phyloP scores from a whole-genome alignment of 179 eudicot species.

The Drosera spatulata region DNA sequence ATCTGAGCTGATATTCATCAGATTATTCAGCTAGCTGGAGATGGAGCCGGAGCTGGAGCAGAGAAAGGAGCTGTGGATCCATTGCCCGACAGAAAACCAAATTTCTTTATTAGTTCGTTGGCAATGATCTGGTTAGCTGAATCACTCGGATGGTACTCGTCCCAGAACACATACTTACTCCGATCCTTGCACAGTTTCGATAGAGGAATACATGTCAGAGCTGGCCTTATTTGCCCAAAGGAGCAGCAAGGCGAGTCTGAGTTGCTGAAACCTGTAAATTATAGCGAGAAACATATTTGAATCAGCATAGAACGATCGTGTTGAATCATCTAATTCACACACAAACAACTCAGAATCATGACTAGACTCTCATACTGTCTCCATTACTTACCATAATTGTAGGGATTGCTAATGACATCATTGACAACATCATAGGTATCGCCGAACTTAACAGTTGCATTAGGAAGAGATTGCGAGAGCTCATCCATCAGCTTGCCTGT shows the following conservation, averaged over 20 bases:
- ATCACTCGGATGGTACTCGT: conserved; percentile 93
- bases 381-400: conserved; percentile 39
- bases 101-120: conserved; percentile 54
- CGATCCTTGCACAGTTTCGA: conserved; percentile 71
- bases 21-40: background rate
- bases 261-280: conserved; percentile 49
- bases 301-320: background rate
- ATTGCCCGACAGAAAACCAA: conserved; percentile 33
- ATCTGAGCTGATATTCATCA: too few species aligned
- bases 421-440: conserved; percentile 91
- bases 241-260: conserved; percentile 91
- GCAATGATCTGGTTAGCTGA: conserved; percentile 70
- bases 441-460: conserved; percentile 54
- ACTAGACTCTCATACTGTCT: too few species aligned
- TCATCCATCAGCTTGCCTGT: conserved; percentile 28
- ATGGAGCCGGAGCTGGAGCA: conserved; percentile 40
- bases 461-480: conserved; percentile 52
- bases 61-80: conserved; percentile 30
- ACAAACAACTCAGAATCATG: too few species aligned
- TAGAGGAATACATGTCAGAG: conserved; percentile 79
- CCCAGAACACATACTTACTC: conserved; percentile 94
- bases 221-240: conserved; percentile 73
- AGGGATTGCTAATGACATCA: conserved; percentile 62
- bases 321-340: background rate
- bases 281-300: too few species aligned